phyloP scores from a whole-genome alignment of 345 rosid species.

The Syzygium grande region DNA sequence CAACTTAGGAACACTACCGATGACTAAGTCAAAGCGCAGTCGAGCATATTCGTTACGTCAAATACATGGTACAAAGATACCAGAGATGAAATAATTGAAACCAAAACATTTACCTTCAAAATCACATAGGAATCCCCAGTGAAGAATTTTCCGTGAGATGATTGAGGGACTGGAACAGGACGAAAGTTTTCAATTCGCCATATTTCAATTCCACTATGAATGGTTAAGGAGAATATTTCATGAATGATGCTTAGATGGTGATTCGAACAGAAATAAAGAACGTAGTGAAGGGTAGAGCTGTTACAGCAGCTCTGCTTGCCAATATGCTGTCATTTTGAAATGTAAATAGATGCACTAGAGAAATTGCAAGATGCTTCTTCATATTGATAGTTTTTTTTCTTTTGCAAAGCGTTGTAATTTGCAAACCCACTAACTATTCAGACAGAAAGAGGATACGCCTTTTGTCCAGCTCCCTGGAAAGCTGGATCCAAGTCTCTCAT shows the following conservation, averaged over 20 bases:
- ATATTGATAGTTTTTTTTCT: not conserved
- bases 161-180: conserved; percentile 58
- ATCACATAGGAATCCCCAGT: conserved; percentile 92
- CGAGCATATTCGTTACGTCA: not conserved
- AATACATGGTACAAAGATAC: not conserved
- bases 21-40: not conserved
- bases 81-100: not conserved
- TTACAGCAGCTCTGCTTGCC: not conserved
- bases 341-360: not conserved
- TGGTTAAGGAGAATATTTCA: conserved; percentile 36
- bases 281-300: not conserved
- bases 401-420: not conserved
- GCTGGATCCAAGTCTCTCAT: conserved; percentile 97
- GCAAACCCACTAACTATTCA: not conserved
- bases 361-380: not conserved
- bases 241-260: not conserved
- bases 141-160: conserved; percentile 83
- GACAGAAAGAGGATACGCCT: conserved; percentile 74
- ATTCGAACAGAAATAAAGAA: not conserved
- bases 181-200: conserved; percentile 93
- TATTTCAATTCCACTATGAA: conserved; percentile 74
- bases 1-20: not conserved
- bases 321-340: not conserved
- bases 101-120: conserved; percentile 47
- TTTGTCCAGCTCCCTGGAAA: conserved; percentile 97